Evolutionary conservation across 1,284 basidiomycete genomes (phyloP), one percentile per base, ranked within the genome.

Genomic region (Pseudozyma pruni): DNA sequence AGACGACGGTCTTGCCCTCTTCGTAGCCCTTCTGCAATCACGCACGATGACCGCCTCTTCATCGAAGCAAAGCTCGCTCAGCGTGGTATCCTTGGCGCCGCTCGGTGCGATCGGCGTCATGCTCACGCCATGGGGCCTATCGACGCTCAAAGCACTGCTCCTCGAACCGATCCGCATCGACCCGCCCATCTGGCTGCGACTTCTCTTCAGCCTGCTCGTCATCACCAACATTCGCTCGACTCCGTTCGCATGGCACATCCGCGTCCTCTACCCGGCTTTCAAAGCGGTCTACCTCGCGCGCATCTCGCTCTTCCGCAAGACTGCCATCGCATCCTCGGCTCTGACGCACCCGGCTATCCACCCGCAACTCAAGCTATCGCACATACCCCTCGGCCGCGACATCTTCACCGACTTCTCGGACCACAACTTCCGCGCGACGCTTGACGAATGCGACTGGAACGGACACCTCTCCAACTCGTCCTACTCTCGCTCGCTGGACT

Each of bases 371-470:
- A 60, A 53, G 32, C 48, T 64, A 29, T 41, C 51, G 3, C 32
- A 25, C 8, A 49, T 78, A 3, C 76, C 76, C 3, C 37, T 78
- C 38, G 69, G 69, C 33, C 51, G 42, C 11, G 74, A 78, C 60
- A 47, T 78, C 43, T 76, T 78, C 42, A 11, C 14, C 20, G 68
- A 76, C 38, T 54, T 31, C 13, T 57, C 54, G 6, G 49, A 46
- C 9, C 22, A 56, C 31, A 34, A 41, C n/a, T 69, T 62, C 16
- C 41, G 47, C 19, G 71, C 72, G 13, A 59, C 55, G 14, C 55
- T 62, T 11, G 72, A 72, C 47, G 76, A 78, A 29, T 72, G 64
- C 48, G 76, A 78, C 50, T 78, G 56, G 56, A 68, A 67, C 45
- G 56, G 55, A 8, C 76, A 78, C 31, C 56, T 78, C 13, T 69